A percentile compares a stretch with the other conserved stretches of the same genome.
Conservation (phyloP, 495 filamentous ascomycete genomes). For the Rhypophila decipiens region DNA sequence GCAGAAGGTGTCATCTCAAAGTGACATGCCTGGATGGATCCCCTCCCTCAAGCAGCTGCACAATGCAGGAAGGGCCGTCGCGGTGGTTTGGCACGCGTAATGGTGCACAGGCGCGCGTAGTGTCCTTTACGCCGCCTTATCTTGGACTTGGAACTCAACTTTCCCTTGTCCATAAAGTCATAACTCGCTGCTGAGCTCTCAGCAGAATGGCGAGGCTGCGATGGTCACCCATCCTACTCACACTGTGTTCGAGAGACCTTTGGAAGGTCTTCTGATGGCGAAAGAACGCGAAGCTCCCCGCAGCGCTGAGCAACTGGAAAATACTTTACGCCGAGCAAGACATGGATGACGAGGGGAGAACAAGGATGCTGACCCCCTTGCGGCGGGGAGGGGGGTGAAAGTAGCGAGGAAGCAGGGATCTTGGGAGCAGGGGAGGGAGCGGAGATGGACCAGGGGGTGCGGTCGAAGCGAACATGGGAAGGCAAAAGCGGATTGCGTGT, state of each 20-base stretch:
- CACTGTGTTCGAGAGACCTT: no score
- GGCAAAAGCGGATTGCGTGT: conserved; percentile 4
- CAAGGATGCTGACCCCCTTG: not conserved
- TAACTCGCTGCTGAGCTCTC: no score
- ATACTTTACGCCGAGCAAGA: not conserved
- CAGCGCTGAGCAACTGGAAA: not conserved
- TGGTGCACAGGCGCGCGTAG: not conserved
- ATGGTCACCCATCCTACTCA: no score
- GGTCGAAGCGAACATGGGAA: not conserved
- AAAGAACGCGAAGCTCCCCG: not conserved
- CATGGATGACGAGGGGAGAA: not conserved
- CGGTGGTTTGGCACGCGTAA: not conserved
- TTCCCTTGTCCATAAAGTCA: no score
- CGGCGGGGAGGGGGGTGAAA: not conserved
- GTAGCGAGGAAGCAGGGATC: not conserved
- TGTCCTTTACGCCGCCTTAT: no score
- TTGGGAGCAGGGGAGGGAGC: not conserved
- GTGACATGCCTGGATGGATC: not conserved
- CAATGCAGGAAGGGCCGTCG: not conserved
- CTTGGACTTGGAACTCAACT: no score
- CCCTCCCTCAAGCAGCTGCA: not conserved
- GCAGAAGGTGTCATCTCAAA: not conserved
- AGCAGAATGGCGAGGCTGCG: no score
- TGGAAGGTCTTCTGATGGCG: no score
- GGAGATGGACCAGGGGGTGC: not conserved